Base-by-base conservation (phyloP, 805 yeast genomes). In the Candida bentonensis region DNA sequence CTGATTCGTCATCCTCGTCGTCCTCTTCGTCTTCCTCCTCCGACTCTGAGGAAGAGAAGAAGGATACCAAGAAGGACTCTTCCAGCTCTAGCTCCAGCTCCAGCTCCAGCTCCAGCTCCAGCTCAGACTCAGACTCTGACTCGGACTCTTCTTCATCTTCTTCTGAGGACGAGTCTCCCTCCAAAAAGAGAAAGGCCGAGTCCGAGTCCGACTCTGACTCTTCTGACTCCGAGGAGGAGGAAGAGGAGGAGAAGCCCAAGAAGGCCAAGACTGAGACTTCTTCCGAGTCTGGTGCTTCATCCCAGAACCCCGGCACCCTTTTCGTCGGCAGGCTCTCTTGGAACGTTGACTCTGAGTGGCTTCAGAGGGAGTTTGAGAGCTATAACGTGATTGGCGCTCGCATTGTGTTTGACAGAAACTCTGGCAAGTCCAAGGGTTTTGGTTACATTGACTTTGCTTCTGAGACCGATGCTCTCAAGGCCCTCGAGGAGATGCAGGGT, bases 251-350 rank as follows among this genome's bases (percentile, higher is more conserved):
- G 33, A 65, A 66, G 44, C 52, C 68, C 47, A 82, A 80, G 71
- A 77, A 75, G 63, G 66, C 67, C 52, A 74, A 72, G 69, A 52
- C 56, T 40, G 60, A 57, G 46, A 49, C 46, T 21, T 49, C 49
- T 23, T 51, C 49, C 23, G 53, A 46, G 15, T 46, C 57, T 28
- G 58, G 59, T 40, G 55, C 65, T 40, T 63, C 61, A 51, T 46
- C 55, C 27, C 65, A 61, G 44, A 94, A 81, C 66, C 81, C 87
- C 56, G 83, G 89, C 48, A 89, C 97, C 49, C 65, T 92, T 53
- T 92, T 92, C 59, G 97, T 88, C 52, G 98, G 98, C 59, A 81
- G 97, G 71, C 76, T 92, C 59, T 87, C 97, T 20, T 92, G 97
- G 97, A 82, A 79, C 66, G 76, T 92, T 59, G 98, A 92, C 60